Evolutionary conservation across 805 yeast species (phyloP), one percentile per base, ranked within the genome.

Genomic region (Kodamaea lidongshanica): DNA sequence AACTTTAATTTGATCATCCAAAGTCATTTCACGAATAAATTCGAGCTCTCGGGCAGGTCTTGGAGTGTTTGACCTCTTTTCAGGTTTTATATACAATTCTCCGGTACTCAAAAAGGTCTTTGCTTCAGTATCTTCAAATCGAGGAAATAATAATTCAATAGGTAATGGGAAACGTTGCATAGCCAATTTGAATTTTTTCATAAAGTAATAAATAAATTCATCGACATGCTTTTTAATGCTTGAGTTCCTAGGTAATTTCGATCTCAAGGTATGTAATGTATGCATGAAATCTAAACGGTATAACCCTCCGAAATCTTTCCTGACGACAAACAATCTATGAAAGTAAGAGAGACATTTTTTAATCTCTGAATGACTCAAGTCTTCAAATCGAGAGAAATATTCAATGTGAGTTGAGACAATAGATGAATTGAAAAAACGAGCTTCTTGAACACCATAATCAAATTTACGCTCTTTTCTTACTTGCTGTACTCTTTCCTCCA

Each of bases 251-350:
- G 75, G 67, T 11, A 77, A 54, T 5, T 78, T 75, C 18, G 60
- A 59, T 16, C 67, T 46, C 11, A 69, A 51, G 21, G 64, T 66
- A 8, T 75, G 58, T 5, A 81, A 56, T 44, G 81, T 58, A 16
- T 70, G 44, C 69, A 89, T 70, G 47, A 92, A 75, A 49, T 88
- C 96, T 19, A 92, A 48, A 29, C 95, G 61, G 44, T 67, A 78
- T 19, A 83, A 52, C 0, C 77, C 61, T 23, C 77, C 74, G 29
- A 65, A 68, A 34, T 81, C 79, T 23, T 74, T 68, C 27, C 74
- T 66, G 2, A 56, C 44, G 27, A 79, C 77, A 41, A 86, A 75
- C 1, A 85, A 54, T 17, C 83, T 62, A 46, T 83, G 85, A 46
- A 87, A 76, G 46, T 73, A 89, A 1, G 79, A 62, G 6, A 92